Percentiles rank a stretch among this genome's conserved stretches.
phyloP scores from a whole-genome alignment of 73 alveolate species.

The Loxodes magnus region DNA sequence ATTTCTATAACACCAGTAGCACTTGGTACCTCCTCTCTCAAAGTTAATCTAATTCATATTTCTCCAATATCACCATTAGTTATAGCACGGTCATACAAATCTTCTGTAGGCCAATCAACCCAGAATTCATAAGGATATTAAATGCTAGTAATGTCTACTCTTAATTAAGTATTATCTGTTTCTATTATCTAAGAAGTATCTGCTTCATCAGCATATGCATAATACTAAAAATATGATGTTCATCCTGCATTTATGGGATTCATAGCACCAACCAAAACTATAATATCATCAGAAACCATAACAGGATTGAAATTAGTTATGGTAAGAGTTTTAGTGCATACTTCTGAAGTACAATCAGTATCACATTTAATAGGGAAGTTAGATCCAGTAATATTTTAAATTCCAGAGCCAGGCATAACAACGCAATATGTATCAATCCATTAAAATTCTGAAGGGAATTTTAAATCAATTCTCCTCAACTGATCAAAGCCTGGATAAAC shows the following conservation, averaged over 20 bases:
- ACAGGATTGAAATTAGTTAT: constrained; percentile 4
- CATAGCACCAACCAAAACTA: constrained; percentile 8
- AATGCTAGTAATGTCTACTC: not conserved
- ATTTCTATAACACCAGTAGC: constrained; percentile 3
- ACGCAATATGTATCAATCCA: constrained; percentile 7
- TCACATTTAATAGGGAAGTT: not conserved
- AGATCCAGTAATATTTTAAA: not conserved
- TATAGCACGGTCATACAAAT: constrained; percentile 2
- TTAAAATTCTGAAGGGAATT: not conserved
- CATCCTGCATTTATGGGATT: not conserved
- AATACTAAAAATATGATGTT: constrained; percentile 5
- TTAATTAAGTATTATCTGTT: not conserved
- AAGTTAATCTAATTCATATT: not conserved
- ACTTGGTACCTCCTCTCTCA: not conserved
- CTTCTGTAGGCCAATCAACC: constrained; percentile 7
- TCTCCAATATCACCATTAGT: constrained; percentile 3
- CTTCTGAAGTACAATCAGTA: constrained; percentile 1
- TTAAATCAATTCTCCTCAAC: constrained; percentile 1
- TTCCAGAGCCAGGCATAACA: not conserved
- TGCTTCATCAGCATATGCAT: not conserved
- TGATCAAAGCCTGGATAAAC: not conserved
- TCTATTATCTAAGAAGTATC: constrained; percentile 4
- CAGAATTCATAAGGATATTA: constrained; percentile 12
- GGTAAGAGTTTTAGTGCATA: not conserved
- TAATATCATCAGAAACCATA: not conserved